These are phyloP conservation scores for Paspalum vaginatum DNA, from an alignment of 176 grass and related monocot species.

Conservation along the genomic window DNA sequence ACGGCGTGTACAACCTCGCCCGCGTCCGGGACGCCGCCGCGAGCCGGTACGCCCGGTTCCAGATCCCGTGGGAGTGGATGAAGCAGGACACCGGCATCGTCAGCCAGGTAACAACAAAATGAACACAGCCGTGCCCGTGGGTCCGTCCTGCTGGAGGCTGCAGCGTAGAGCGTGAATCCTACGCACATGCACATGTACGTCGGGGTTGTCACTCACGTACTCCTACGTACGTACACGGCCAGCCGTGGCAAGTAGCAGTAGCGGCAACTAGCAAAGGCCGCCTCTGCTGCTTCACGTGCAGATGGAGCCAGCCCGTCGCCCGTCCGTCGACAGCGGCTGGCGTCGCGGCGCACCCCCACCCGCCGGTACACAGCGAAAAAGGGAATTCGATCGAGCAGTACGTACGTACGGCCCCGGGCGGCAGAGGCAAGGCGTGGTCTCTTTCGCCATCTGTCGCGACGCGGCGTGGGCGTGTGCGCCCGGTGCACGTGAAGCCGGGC, in stretches of 20 bases:
- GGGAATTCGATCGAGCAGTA: slow-evolving; percentile 2
- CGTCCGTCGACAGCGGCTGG: too few species aligned
- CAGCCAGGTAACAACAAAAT: slow-evolving; percentile 91
- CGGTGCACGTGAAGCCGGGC: slow-evolving; percentile 43
- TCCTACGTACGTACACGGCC: too few species aligned
- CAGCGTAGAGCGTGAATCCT: too few species aligned
- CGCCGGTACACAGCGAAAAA: not conserved
- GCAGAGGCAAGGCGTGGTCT: not conserved
- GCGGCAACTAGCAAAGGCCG: too few species aligned
- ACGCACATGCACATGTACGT: too few species aligned
- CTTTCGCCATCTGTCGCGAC: not conserved
- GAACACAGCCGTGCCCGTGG: too few species aligned
- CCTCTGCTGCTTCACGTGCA: slow-evolving; percentile 34
- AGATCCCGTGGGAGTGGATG: slow-evolving; percentile 95
- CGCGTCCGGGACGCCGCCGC: slow-evolving; percentile 74
- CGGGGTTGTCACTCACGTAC: too few species aligned
- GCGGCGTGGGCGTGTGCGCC: not conserved
- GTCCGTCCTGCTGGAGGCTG: not conserved
- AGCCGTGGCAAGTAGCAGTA: too few species aligned
- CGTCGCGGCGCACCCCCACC: too few species aligned
- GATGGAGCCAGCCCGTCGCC: not conserved
- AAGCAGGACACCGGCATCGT: slow-evolving; percentile 71
- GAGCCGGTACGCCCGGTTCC: slow-evolving; percentile 72
- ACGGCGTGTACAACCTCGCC: slow-evolving; percentile 83
- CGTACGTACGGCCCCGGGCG: not conserved